Evolutionary conservation across 2,329 filamentous ascomycete species (phyloP).

Genomic region (Claviceps sp.): DNA sequence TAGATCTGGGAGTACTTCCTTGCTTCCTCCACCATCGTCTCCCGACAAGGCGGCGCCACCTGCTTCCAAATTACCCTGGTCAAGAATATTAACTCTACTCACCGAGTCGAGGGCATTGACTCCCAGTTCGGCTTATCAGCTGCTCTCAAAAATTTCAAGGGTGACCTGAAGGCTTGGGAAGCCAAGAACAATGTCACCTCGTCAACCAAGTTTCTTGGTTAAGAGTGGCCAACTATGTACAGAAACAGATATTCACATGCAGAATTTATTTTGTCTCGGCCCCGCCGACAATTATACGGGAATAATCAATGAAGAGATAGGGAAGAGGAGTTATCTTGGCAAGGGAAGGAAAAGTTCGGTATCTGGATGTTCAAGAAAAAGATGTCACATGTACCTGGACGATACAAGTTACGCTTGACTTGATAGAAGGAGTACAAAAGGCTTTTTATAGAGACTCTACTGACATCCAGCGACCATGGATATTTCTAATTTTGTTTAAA

Average conservation of each 20-base stretch:
- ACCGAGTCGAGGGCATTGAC: slow-evolving; percentile 64
- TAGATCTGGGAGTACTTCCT: slow-evolving; percentile 92
- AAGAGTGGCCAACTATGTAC: background rate
- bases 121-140: slow-evolving; percentile 57
- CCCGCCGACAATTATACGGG: background rate
- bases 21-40: slow-evolving; percentile 71
- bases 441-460: too few species aligned
- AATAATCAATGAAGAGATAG: background rate
- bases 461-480: too few species aligned
- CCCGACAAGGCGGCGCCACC: slow-evolving; percentile 71
- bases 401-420: too few species aligned
- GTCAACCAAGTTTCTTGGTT: slow-evolving; percentile 17
- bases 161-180: slow-evolving; percentile 21
- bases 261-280: background rate
- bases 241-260: background rate
- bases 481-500: too few species aligned
- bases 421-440: too few species aligned
- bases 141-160: slow-evolving; percentile 32
- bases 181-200: slow-evolving; percentile 23
- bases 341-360: background rate
- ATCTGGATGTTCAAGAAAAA: background rate
- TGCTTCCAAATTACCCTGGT: slow-evolving; percentile 82
- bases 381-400: too few species aligned
- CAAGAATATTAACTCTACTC: slow-evolving; percentile 87
- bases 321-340: background rate